These are phyloP conservation scores for Globisporangium spiculum DNA, from an alignment of 352 stramenopile species.

Conservation along the genomic window DNA sequence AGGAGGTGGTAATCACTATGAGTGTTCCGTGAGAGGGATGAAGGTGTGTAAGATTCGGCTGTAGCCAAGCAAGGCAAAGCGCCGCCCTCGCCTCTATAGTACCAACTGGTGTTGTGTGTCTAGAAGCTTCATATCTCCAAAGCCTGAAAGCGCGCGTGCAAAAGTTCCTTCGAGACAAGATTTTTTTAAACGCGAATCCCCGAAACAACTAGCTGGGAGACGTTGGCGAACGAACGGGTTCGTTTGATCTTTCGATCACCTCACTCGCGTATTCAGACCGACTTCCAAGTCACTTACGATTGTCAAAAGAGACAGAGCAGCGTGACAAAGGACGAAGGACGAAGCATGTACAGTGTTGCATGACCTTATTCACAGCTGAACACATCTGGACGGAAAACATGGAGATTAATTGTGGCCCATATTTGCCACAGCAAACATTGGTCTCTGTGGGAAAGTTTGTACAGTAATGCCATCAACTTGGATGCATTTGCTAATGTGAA, in stretches of 20 bases:
- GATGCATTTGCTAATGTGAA: too few species aligned
- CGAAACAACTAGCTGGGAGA: neutral
- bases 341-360: neutral
- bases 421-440: neutral
- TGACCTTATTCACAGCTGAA: neutral
- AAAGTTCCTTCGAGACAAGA: neutral
- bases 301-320: slow-evolving; percentile 1
- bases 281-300: neutral
- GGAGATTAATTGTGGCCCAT: neutral
- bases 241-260: neutral
- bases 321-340: neutral
- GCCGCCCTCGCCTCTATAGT: neutral
- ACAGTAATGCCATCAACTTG: too few species aligned
- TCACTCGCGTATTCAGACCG: neutral
- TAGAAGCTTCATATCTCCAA: neutral
- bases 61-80: neutral
- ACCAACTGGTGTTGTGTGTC: neutral
- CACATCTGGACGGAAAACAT: neutral
- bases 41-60: neutral
- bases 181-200: too few species aligned
- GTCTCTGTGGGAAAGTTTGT: too few species aligned
- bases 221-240: neutral
- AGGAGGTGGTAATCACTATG: neutral
- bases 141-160: neutral
- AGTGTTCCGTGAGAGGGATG: too few species aligned